A percentile compares a stretch with the other conserved stretches of the same genome.
These are phyloP conservation scores for Aaosphaeria pasadenensis DNA, from an alignment of 2,329 filamentous ascomycete species.

Conservation along the genomic window DNA sequence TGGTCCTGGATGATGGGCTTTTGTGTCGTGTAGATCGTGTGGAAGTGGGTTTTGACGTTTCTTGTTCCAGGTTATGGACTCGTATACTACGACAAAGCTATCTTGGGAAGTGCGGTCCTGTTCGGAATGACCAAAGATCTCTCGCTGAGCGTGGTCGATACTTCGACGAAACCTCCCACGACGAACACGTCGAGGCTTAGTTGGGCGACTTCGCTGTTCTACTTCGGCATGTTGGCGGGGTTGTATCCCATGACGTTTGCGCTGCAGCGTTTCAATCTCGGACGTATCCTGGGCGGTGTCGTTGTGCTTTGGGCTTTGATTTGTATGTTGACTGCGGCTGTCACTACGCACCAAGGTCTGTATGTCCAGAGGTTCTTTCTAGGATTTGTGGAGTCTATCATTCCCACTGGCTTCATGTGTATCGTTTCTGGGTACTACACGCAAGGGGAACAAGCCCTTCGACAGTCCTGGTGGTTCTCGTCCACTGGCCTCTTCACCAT, in stretches of 20 bases:
- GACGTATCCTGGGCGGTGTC: constrained; percentile 61
- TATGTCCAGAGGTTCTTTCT: constrained; percentile 56
- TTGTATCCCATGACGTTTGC: constrained; percentile 71
- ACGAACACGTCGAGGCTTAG: constrained; percentile 66
- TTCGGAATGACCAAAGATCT: constrained; percentile 76
- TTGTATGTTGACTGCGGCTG: constrained; percentile 67
- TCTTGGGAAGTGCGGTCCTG: constrained; percentile 68
- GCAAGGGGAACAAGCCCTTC: constrained; percentile 44
- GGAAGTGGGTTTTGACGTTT: too few relatives aligned
- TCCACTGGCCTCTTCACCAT: constrained; percentile 46
- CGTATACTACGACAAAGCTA: constrained; percentile 73
- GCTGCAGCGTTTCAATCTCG: constrained; percentile 65
- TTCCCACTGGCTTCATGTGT: constrained; percentile 58
- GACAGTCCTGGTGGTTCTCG: constrained; percentile 65
- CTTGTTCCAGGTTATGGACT: constrained; percentile 56
- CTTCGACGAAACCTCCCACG: constrained; percentile 51
- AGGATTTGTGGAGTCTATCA: constrained; percentile 54
- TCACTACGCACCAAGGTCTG: constrained; percentile 61
- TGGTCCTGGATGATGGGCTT: too few relatives aligned
- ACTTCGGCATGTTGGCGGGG: constrained; percentile 74
- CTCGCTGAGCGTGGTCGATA: constrained; percentile 53
- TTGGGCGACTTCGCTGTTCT: constrained; percentile 78
- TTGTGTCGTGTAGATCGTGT: too few relatives aligned
- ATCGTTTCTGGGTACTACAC: constrained; percentile 46
- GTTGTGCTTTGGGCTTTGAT: constrained; percentile 65